Percentiles rank a stretch among this genome's conserved stretches.
Evolutionary conservation across 176 grass and related monocot species (phyloP).

Genomic region (Carex kokanica): DNA sequence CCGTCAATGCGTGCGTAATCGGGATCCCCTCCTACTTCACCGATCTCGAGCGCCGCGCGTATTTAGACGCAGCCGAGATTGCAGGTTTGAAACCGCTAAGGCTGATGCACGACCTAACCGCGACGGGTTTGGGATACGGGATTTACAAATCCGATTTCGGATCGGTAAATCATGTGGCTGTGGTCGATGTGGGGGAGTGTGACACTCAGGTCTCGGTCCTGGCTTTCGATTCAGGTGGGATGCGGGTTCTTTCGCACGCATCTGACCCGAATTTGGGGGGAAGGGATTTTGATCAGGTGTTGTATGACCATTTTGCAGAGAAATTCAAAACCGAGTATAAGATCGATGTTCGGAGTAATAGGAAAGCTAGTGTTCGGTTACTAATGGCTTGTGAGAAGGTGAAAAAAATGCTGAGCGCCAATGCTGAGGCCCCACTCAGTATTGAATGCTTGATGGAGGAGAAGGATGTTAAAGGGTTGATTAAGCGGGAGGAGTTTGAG

Average conservation of each 20-base stretch:
- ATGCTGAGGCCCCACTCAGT: constrained; percentile 60
- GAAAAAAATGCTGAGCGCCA: constrained; percentile 85
- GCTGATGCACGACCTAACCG: constrained; percentile 81
- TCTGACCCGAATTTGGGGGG: constrained; percentile 85
- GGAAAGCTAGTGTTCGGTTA: constrained; percentile 71
- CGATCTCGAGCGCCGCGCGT: constrained; percentile 66
- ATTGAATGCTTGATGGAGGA: constrained; percentile 98
- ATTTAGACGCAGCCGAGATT: constrained; percentile 67
- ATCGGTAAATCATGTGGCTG: constrained; percentile 38
- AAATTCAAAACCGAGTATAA: constrained; percentile 59
- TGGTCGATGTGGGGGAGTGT: constrained; percentile 80
- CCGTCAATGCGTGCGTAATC: constrained; percentile 71
- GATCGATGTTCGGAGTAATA: constrained; percentile 53
- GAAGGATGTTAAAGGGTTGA: constrained; percentile 84
- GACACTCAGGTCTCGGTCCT: constrained; percentile 81
- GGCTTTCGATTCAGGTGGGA: constrained; percentile 39
- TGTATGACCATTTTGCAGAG: constrained; percentile 65
- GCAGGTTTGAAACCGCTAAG: constrained; percentile 73
- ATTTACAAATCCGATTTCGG: constrained; percentile 85
- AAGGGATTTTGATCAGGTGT: constrained; percentile 80
- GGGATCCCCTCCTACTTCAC: constrained; percentile 94
- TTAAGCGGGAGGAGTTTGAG: constrained; percentile 87
- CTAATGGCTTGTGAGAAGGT: constrained; percentile 79
- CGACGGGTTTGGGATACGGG: constrained; percentile 84
- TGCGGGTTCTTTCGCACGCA: constrained; percentile 75